Evolutionary conservation across 2,329 filamentous ascomycete genomes (phyloP).

Genomic region (Orbilia oligospora): DNA sequence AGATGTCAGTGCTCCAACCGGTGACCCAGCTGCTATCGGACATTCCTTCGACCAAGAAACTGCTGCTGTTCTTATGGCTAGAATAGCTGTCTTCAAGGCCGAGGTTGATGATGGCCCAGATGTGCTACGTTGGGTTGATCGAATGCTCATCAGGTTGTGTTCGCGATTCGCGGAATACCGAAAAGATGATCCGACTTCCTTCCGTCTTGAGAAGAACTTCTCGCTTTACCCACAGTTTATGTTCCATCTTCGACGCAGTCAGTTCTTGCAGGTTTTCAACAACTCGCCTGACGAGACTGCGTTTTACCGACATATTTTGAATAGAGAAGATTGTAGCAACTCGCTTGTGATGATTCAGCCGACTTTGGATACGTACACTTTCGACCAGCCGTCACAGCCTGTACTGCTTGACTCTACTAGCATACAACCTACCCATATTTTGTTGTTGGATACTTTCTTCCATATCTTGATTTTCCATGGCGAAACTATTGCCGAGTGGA

Average conservation of each 20-base stretch:
- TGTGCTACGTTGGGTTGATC: slow-evolving; percentile 96
- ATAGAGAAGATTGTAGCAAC: slow-evolving; percentile 97
- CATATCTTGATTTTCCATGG: slow-evolving; percentile 99
- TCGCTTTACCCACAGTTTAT: slow-evolving; percentile 99
- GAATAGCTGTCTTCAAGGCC: slow-evolving; percentile 98
- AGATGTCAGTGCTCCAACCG: slow-evolving; percentile 81
- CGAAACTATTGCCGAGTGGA: slow-evolving; percentile 97
- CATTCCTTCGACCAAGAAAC: slow-evolving; percentile 99
- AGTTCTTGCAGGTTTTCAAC: slow-evolving; percentile 99
- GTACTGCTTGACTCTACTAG: slow-evolving; percentile 97
- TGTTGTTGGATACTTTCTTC: slow-evolving; percentile 98
- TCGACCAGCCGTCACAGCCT: slow-evolving; percentile 91
- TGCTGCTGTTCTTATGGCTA: slow-evolving; percentile 97
- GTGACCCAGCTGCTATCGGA: slow-evolving; percentile 87
- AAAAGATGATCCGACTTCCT: slow-evolving; percentile 97
- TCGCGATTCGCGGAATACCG: slow-evolving; percentile 97
- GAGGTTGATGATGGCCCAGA: slow-evolving; percentile 99
- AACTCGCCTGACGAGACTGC: slow-evolving; percentile 99
- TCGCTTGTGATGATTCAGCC: slow-evolving; percentile 99
- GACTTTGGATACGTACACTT: slow-evolving; percentile 95
- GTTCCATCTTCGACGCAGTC: slow-evolving; percentile 97
- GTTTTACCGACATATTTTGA: slow-evolving; percentile 97
- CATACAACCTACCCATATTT: slow-evolving; percentile 92
- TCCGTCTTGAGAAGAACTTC: slow-evolving; percentile 98
- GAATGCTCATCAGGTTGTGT: slow-evolving; percentile 97